phyloP scores from a whole-genome alignment of 495 filamentous ascomycete species.

The Corynascus novoguineensis region DNA sequence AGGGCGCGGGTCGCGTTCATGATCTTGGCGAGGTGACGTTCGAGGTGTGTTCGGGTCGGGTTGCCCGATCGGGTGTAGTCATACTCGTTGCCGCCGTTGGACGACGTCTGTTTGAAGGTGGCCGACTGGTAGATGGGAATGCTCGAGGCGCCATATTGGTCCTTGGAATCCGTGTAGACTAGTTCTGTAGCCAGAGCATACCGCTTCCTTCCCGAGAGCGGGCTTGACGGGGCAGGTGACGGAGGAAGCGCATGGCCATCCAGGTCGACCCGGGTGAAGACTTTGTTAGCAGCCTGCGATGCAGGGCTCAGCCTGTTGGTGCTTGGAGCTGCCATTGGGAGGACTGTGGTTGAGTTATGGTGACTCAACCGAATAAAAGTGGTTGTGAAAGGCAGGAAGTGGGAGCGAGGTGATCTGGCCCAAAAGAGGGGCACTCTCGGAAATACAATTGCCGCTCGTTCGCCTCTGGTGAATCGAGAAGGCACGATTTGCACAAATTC shows the following conservation, averaged over 20 bases:
- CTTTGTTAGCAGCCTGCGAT: slow-evolving; percentile 52
- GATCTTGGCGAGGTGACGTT: slow-evolving; percentile 96
- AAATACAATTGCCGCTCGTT: slow-evolving; percentile 1
- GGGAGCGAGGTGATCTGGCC: neutral
- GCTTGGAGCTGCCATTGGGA: slow-evolving; percentile 35
- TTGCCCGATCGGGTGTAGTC: slow-evolving; percentile 98
- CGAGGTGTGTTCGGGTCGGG: slow-evolving; percentile 90
- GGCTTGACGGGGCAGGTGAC: slow-evolving; percentile 89
- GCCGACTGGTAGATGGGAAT: slow-evolving; percentile 97
- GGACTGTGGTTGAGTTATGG: neutral
- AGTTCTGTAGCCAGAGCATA: slow-evolving; percentile 94
- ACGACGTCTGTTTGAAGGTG: slow-evolving; percentile 91
- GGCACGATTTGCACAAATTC: neutral
- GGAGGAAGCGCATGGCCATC: slow-evolving; percentile 89
- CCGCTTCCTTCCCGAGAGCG: slow-evolving; percentile 66
- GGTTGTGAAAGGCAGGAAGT: neutral
- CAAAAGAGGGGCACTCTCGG: slow-evolving; percentile 4
- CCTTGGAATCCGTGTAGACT: slow-evolving; percentile 89
- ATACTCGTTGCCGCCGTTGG: slow-evolving; percentile 75
- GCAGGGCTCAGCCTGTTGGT: slow-evolving; percentile 23
- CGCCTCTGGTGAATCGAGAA: neutral
- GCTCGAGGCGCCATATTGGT: slow-evolving; percentile 93
- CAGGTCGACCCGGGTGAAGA: slow-evolving; percentile 67
- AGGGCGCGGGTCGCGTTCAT: slow-evolving; percentile 90
- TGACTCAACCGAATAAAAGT: slow-evolving; percentile 8